Conservation (phyloP, 2,329 filamentous ascomycete genomes). For the Aspergillus pseudotamarii region DNA sequence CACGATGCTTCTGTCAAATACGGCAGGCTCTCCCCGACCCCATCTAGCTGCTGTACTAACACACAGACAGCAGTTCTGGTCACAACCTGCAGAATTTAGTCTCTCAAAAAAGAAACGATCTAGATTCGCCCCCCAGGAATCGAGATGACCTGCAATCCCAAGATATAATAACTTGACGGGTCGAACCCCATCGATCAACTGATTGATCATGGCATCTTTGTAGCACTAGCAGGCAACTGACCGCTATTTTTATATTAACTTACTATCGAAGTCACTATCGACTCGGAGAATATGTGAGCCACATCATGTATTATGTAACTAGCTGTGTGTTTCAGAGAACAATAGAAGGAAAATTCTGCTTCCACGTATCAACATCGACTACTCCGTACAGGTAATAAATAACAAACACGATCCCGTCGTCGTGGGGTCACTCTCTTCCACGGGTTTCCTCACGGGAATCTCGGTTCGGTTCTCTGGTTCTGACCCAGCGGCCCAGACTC, state of each 20-base stretch:
- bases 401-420: not conserved
- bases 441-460: slow-evolving; percentile 1
- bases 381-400: not conserved
- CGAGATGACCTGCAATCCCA: not conserved
- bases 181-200: not conserved
- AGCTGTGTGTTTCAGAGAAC: not conserved
- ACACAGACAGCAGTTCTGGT: not conserved
- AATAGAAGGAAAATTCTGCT: not conserved
- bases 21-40: not conserved
- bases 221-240: not conserved
- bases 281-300: not conserved
- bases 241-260: slow-evolving; percentile 4
- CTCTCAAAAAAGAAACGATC: not conserved
- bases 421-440: not conserved
- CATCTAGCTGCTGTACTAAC: not conserved
- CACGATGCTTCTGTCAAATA: not conserved
- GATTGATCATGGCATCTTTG: not conserved
- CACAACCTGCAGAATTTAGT: not conserved
- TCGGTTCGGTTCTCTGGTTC: not conserved
- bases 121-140: not conserved
- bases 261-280: not conserved
- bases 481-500: not conserved
- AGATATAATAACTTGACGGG: not conserved
- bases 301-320: not conserved
- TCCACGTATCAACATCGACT: not conserved